phyloP scores from a whole-genome alignment of 73 alveolate genomes.

The Paramecium bursaria region DNA sequence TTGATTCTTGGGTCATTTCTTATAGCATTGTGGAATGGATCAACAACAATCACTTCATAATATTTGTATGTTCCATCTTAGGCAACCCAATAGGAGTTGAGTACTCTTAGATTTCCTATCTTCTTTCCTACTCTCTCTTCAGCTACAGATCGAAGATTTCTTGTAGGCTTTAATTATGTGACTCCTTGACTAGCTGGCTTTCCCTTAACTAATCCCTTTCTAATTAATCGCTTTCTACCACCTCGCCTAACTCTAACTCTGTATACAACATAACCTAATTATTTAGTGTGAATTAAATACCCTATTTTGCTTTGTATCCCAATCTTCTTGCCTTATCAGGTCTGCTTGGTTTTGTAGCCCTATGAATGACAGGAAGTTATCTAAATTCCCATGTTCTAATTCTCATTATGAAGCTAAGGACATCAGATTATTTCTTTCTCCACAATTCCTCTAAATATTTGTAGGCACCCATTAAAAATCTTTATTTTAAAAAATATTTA shows the following conservation, averaged over 20 bases:
- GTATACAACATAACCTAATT: constrained; percentile 97
- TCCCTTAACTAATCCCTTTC: constrained; percentile 98
- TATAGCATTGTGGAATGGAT: constrained; percentile 98
- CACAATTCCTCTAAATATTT: constrained; percentile 99
- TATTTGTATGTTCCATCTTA: constrained; percentile 99
- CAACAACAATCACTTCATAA: constrained; percentile 98
- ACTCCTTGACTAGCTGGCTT: constrained; percentile 99
- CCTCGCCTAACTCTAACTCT: constrained; percentile 99
- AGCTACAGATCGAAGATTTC: constrained; percentile 97
- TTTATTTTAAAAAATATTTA: no score
- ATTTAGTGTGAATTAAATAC: not conserved
- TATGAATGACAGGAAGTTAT: constrained; percentile 98
- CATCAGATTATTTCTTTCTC: constrained; percentile 99
- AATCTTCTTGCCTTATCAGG: constrained; percentile 99
- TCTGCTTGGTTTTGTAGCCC: constrained; percentile 96
- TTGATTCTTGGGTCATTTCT: constrained; percentile 98
- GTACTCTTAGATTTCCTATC: constrained; percentile 94
- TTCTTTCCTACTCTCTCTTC: constrained; percentile 99
- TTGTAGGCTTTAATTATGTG: constrained; percentile 92
- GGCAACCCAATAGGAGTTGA: constrained; percentile 99
- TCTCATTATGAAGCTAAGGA: constrained; percentile 96
- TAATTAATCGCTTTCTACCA: constrained; percentile 96
- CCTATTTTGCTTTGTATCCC: constrained; percentile 97
- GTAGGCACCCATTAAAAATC: constrained; percentile 95
- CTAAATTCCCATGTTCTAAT: constrained; percentile 99